Evolutionary conservation across 1,284 basidiomycete species (phyloP).

Genomic region (Termitomyces sp.): DNA sequence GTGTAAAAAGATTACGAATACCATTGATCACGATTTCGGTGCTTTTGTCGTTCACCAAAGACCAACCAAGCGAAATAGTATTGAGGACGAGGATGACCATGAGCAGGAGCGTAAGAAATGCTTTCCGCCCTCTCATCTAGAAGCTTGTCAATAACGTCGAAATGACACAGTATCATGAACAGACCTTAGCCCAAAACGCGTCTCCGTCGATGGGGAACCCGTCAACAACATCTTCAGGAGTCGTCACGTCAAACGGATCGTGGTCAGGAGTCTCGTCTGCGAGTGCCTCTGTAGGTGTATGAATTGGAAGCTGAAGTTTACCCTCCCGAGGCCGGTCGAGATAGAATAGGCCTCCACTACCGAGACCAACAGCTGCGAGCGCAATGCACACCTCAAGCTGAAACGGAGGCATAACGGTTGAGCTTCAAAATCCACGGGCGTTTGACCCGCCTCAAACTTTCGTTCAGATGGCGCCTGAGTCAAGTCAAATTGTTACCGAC

Average conservation of each 20-base stretch:
- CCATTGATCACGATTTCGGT: constrained; percentile 34
- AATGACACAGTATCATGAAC: constrained; percentile 22
- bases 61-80: constrained; percentile 49
- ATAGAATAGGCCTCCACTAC: constrained; percentile 41
- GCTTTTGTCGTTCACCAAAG: constrained; percentile 33
- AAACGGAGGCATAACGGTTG: constrained; percentile 49
- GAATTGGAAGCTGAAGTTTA: constrained; percentile 51
- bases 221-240: constrained; percentile 64
- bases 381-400: constrained; percentile 50
- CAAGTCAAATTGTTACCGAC: constrained; percentile 2
- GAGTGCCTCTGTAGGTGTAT: constrained; percentile 27
- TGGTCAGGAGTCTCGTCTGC: constrained; percentile 21
- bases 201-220: constrained; percentile 72
- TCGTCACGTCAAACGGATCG: constrained; percentile 79
- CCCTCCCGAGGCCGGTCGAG: constrained; percentile 39
- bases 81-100: constrained; percentile 45
- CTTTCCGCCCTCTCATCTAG: constrained; percentile 56
- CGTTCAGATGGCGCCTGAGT: background rate
- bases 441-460: background rate
- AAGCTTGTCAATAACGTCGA: background rate
- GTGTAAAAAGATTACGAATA: constrained; percentile 52
- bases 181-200: constrained; percentile 66
- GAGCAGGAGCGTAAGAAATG: constrained; percentile 41
- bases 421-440: background rate
- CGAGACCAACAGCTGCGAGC: constrained; percentile 38